Percentiles rank a stretch among this genome's conserved stretches.
Conservation (phyloP, 2,329 filamentous ascomycete species). For the Sclerotinia minor region DNA sequence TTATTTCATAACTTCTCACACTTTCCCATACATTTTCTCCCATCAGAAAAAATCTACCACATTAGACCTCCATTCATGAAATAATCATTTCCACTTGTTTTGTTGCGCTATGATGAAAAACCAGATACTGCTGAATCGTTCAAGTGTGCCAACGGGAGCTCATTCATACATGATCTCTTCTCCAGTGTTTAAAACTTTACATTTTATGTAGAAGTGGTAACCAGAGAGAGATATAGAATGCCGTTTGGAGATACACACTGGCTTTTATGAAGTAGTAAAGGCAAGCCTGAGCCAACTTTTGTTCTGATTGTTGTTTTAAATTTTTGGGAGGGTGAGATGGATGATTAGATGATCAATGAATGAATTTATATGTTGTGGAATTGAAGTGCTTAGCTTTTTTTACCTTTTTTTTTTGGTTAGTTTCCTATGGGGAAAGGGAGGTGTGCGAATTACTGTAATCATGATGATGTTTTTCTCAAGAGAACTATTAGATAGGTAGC, state of each 20-base stretch:
- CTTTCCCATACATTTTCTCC: neutral
- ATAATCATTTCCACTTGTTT: neutral
- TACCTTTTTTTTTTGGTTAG: neutral
- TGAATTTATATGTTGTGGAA: neutral
- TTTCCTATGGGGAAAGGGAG: too few species aligned
- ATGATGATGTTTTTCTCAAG: too few species aligned
- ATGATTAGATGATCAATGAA: neutral
- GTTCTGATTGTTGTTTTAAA: neutral
- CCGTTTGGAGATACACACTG: constrained; percentile 33
- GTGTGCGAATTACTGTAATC: too few species aligned
- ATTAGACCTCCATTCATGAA: too few species aligned
- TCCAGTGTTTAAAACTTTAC: constrained; percentile 40
- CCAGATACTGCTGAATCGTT: constrained; percentile 74
- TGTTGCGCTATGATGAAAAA: constrained; percentile 61
- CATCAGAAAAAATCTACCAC: neutral
- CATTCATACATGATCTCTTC: constrained; percentile 28
- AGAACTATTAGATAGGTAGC: too few species aligned
- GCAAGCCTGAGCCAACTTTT: constrained; percentile 61
- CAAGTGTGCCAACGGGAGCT: constrained; percentile 40
- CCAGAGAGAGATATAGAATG: constrained; percentile 36
- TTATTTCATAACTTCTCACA: constrained; percentile 46
- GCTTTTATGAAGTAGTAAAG: constrained; percentile 49
- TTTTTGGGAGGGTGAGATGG: neutral
- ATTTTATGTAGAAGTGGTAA: constrained; percentile 50
- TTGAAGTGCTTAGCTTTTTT: neutral